A percentile compares a stretch with the other conserved stretches of the same genome.
Evolutionary conservation across 1,139 yeast species (phyloP).

Genomic region (Sugiyamaella neomexicana): DNA sequence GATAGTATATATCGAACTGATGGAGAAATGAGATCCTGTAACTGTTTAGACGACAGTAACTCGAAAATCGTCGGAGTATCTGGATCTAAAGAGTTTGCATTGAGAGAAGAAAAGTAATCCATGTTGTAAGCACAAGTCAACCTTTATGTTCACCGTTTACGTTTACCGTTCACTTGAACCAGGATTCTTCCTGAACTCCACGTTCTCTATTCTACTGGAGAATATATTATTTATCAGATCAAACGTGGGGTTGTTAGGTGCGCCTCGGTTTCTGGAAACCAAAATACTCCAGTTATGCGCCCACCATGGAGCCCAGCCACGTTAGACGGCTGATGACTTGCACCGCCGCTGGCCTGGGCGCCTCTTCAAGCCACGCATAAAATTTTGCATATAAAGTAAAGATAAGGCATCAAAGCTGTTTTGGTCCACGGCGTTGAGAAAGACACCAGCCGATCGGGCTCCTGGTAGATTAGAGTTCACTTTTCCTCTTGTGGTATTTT

Average conservation of each 20-base stretch:
- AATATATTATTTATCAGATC: not conserved
- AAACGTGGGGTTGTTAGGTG: not conserved
- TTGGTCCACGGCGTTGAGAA: too few relatives aligned
- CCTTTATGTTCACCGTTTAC: too few relatives aligned
- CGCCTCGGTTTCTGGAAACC: not conserved
- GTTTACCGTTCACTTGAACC: too few relatives aligned
- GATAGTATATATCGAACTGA: constrained; percentile 78
- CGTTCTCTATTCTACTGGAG: too few relatives aligned
- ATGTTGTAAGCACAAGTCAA: constrained; percentile 38
- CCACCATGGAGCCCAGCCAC: not conserved
- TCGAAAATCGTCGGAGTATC: constrained; percentile 82
- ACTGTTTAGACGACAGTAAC: constrained; percentile 75
- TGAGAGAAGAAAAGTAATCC: constrained; percentile 82
- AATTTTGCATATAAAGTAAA: constrained; percentile 2
- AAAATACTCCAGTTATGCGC: not conserved
- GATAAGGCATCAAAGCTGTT: not conserved
- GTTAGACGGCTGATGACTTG: not conserved
- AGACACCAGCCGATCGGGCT: not conserved
- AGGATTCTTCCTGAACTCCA: too few relatives aligned
- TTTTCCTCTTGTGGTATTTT: too few relatives aligned
- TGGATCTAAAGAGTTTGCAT: constrained; percentile 71
- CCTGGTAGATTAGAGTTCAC: too few relatives aligned
- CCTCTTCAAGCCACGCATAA: constrained; percentile 9
- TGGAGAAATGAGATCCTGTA: constrained; percentile 76
- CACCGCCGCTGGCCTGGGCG: not conserved